Percentiles rank a stretch among this genome's conserved stretches.
These are phyloP conservation scores for Trametes maxima DNA, from an alignment of 768 basidiomycete species.

Conservation along the genomic window DNA sequence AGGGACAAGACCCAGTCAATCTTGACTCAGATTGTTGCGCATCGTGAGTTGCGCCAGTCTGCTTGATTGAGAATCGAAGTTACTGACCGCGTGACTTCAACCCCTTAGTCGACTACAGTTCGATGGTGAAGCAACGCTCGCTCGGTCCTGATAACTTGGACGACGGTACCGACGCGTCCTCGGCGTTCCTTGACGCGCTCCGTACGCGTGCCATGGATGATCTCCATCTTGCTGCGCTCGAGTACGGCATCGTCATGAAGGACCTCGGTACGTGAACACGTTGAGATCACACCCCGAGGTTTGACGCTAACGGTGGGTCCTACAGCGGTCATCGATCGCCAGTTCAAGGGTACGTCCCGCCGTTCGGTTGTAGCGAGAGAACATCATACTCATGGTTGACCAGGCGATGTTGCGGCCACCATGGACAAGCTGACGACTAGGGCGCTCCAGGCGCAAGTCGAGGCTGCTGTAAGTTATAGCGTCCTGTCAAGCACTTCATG, in stretches of 20 bases:
- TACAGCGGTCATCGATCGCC: constrained; percentile 79
- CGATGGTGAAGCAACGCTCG: constrained; percentile 79
- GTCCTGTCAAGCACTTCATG: neutral
- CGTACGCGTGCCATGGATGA: constrained; percentile 87
- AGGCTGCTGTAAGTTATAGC: constrained; percentile 63
- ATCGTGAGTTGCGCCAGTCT: constrained; percentile 50
- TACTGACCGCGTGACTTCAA: neutral
- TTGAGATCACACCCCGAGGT: neutral
- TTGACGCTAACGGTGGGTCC: neutral
- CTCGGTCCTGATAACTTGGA: constrained; percentile 76
- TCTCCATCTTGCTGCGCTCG: constrained; percentile 76
- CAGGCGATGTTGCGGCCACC: constrained; percentile 74
- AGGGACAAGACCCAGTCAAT: constrained; percentile 86
- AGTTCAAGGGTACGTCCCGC: constrained; percentile 65
- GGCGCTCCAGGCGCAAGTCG: constrained; percentile 84
- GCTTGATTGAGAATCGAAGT: too few relatives aligned
- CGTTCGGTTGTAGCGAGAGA: too few relatives aligned
- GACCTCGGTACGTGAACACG: constrained; percentile 58
- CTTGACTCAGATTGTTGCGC: constrained; percentile 83
- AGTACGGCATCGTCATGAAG: constrained; percentile 83
- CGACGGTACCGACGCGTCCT: constrained; percentile 67
- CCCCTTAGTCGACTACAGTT: constrained; percentile 50
- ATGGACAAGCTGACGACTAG: constrained; percentile 87
- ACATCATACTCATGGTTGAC: neutral
- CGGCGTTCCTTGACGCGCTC: constrained; percentile 81